phyloP scores from a whole-genome alignment of 2,329 filamentous ascomycete species.

The Ilyonectria mors-panacis region DNA sequence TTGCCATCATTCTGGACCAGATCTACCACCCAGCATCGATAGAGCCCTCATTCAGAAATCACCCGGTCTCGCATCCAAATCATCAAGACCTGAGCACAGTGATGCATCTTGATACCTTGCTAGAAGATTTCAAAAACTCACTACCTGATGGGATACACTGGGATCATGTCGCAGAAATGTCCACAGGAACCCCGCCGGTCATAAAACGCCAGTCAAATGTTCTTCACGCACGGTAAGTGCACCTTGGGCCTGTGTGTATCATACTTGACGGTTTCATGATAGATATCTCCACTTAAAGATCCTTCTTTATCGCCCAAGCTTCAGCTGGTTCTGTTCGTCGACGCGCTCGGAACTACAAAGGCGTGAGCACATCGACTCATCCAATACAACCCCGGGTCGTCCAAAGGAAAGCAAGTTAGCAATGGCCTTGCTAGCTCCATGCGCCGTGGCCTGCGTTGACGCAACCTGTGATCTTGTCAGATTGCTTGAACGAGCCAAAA shows the following conservation, averaged over 20 bases:
- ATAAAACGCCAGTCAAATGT: constrained; percentile 15
- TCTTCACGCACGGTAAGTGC: constrained; percentile 10
- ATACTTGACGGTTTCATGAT: background rate
- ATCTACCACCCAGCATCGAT: constrained; percentile 2
- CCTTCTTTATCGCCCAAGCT: constrained; percentile 15
- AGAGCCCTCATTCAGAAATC: background rate
- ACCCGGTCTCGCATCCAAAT: background rate
- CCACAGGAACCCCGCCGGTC: background rate
- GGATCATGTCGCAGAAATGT: background rate
- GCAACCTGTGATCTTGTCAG: constrained; percentile 8
- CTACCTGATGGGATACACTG: background rate
- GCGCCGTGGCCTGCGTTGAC: constrained; percentile 7
- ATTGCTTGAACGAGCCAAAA: constrained; percentile 1
- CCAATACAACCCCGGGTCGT: background rate
- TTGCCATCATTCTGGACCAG: constrained; percentile 9
- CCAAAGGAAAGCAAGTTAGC: background rate
- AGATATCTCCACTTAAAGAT: constrained; percentile 22
- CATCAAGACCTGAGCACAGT: background rate
- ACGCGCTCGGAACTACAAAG: background rate
- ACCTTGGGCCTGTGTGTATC: background rate
- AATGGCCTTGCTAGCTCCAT: background rate
- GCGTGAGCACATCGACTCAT: background rate
- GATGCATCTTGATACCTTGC: background rate
- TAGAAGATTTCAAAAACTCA: background rate
- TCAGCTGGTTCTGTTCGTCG: constrained; percentile 16